phyloP scores from a whole-genome alignment of 345 rosid genomes.

The Laguncularia racemosa region DNA sequence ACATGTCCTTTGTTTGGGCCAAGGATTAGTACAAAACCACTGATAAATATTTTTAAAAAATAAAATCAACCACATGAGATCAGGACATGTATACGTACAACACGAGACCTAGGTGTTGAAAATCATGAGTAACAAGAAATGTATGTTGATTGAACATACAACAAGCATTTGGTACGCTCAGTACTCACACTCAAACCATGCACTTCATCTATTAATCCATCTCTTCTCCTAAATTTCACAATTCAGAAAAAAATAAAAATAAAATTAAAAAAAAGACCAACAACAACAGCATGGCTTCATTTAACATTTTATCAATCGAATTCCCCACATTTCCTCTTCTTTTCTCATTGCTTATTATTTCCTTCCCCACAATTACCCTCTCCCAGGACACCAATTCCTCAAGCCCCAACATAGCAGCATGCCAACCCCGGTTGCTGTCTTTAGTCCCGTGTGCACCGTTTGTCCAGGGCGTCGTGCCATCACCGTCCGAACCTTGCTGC shows the following conservation, averaged over 20 bases:
- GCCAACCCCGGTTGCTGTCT: slow-evolving; percentile 48
- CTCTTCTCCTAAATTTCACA: slow-evolving; percentile 3
- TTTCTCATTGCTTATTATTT: slow-evolving; percentile 20
- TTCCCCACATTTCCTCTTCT: slow-evolving; percentile 13
- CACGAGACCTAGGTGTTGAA: too few species aligned
- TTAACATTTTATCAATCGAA: slow-evolving; percentile 5
- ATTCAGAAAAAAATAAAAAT: neutral
- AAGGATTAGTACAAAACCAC: too few species aligned
- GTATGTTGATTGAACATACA: slow-evolving; percentile 13
- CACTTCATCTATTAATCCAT: slow-evolving; percentile 21
- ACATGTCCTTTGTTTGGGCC: too few species aligned
- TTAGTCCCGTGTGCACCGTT: slow-evolving; percentile 65
- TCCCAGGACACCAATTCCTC: slow-evolving; percentile 34
- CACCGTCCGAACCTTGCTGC: slow-evolving; percentile 57
- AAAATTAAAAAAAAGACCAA: slow-evolving; percentile 8
- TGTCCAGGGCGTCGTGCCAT: slow-evolving; percentile 48
- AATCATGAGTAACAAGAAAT: slow-evolving; percentile 13
- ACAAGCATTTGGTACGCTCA: slow-evolving; percentile 46
- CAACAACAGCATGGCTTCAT: slow-evolving; percentile 25
- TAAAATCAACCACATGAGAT: too few species aligned
- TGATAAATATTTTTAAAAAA: too few species aligned
- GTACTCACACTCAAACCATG: slow-evolving; percentile 35
- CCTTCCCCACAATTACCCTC: slow-evolving; percentile 15
- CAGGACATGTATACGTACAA: too few species aligned
- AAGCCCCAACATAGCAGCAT: slow-evolving; percentile 25